phyloP scores from a whole-genome alignment of 768 basidiomycete genomes.

The Boletus subparvulus region DNA sequence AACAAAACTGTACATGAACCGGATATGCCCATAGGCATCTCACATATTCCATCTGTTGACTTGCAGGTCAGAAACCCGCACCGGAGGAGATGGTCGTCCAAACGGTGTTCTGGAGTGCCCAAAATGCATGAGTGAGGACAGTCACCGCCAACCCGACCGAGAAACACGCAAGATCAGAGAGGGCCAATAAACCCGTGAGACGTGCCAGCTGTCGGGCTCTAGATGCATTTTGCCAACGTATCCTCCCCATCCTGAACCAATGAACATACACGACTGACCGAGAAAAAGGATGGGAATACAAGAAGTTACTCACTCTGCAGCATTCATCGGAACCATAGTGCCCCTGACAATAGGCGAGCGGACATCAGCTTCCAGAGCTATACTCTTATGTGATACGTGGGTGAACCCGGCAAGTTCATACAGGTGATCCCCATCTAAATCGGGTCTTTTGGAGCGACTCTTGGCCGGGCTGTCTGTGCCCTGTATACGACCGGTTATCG shows the following conservation, averaged over 20 bases:
- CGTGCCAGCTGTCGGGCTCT: conserved; percentile 4
- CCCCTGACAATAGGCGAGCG: conserved; percentile 30
- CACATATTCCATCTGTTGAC: not conserved
- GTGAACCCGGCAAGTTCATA: conserved; percentile 9
- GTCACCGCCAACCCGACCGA: conserved; percentile 13
- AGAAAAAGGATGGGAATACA: not conserved
- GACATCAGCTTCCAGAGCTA: conserved; percentile 22
- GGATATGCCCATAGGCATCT: not conserved
- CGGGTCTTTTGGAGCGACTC: not conserved
- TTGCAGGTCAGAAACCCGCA: conserved; percentile 4
- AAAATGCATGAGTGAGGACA: conserved; percentile 20
- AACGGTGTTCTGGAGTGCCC: conserved; percentile 21
- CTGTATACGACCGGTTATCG: not conserved
- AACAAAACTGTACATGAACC: not conserved
- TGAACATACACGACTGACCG: conserved; percentile 8
- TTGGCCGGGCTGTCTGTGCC: not conserved
- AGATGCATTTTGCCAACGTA: conserved; percentile 11
- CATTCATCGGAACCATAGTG: conserved; percentile 21
- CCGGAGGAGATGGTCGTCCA: conserved; percentile 28
- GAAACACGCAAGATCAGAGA: conserved; percentile 18
- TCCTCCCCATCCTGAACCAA: conserved; percentile 13
- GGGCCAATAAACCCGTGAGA: conserved; percentile 6
- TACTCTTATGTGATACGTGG: conserved; percentile 13
- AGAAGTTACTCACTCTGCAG: conserved; percentile 21
- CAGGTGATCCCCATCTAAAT: not conserved